phyloP scores from a whole-genome alignment of 805 yeast genomes.

The Diddensiella santjacobensis region DNA sequence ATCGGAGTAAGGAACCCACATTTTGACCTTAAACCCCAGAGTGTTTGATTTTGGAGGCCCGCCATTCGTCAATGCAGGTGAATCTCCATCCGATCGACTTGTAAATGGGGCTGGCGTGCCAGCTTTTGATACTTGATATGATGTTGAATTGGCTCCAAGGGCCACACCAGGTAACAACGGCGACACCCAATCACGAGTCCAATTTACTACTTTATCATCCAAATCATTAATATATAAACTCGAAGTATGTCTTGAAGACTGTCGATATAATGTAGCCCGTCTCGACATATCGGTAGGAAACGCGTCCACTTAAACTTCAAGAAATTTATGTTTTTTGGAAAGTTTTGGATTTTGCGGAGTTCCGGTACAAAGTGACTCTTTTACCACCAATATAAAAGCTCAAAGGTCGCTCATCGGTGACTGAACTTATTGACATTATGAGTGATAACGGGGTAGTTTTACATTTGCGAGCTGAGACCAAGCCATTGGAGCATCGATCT shows the following conservation, averaged over 20 bases:
- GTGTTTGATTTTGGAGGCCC: slow-evolving; percentile 20
- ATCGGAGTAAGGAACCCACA: slow-evolving; percentile 30
- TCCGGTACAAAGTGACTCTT: not conserved
- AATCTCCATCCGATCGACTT: not conserved
- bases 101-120: slow-evolving; percentile 11
- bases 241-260: slow-evolving; percentile 20
- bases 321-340: not conserved
- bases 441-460: slow-evolving; percentile 34
- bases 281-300: slow-evolving; percentile 21
- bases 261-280: slow-evolving; percentile 23
- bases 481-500: slow-evolving; percentile 96
- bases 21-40: slow-evolving; percentile 31
- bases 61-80: slow-evolving; percentile 12
- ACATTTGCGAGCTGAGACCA: slow-evolving; percentile 94
- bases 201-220: slow-evolving; percentile 26
- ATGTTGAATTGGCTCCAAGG: not conserved
- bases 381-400: not conserved
- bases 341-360: no score
- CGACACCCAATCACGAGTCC: slow-evolving; percentile 34
- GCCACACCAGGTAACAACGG: slow-evolving; percentile 11
- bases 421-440: not conserved
- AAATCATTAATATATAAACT: slow-evolving; percentile 18
- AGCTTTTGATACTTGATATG: slow-evolving; percentile 3
- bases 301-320: no score
- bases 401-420: not conserved